Base-by-base conservation (phyloP, 129 eudicot genomes). In the Sambucus nigra region DNA sequence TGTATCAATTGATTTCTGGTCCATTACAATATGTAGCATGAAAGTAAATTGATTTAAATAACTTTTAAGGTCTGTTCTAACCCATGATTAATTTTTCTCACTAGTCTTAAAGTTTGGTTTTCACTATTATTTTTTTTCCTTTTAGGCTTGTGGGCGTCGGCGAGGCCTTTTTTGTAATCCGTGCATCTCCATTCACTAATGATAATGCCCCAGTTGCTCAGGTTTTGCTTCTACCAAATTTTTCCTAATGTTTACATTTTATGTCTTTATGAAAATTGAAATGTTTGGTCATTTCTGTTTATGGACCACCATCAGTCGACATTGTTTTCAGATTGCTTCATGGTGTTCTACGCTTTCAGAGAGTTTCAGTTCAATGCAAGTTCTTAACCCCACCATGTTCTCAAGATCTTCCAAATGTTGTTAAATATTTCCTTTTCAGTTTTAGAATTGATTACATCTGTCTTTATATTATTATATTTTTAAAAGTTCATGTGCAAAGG, bases 141-240 rank as follows among this genome's bases (percentile, higher is more conserved):
- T 32, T 44, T 61, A 91, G 95, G 98, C 68, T 91, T 41, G 95
- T 85, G 50, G 98, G 98, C 71, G 98, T 85, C 51, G 98, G 98
- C 44, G 98, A 91, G 82, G 98, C 98, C 47, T 91, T 94, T 54
- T 91, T 91, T 63, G 65, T 85, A 65, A 85, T 94, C 68, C 98
- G 85, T 72, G 98, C 98, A 48, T 94, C 98, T 66, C 98, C 98
- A 31, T 91, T 91, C 61, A 91, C 85, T 53, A 95, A 91, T 55
- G 98, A 91, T 68, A 80, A 85, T 69, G 98, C 98, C 68, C 98
- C 98, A 22, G 61, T 61, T 45, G 24, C 83, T 51, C 88, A 91
- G 95, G 98, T 91, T 59, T 56, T 60, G 38, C 54, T 53, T 65
- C 55, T 32, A 42, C 20, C 47, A 12, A n/a, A 1, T 16, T 16